Base-by-base conservation (phyloP, 2,329 filamentous ascomycete species). In the Neofusicoccum laricinum region DNA sequence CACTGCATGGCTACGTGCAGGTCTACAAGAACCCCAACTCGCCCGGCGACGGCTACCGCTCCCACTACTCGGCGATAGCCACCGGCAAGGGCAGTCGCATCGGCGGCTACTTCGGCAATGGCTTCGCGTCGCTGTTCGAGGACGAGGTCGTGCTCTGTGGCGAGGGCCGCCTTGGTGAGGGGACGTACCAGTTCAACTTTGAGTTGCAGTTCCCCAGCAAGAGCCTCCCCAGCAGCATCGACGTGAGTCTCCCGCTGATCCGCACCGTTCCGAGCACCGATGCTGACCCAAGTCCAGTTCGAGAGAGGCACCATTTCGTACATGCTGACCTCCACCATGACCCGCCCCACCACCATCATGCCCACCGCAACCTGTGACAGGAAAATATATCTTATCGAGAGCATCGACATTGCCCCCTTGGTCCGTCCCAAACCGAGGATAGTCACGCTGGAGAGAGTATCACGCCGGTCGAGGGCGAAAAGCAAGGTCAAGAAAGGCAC, bases 301-400 rank as follows among this genome's bases (percentile, higher is more conserved):
- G 95, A 98, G 78, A 88, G 94, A 73, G 95, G 95, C 40, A 93
- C 92, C 1, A 92, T 99, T 71, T 90, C 90, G 19, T 99, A 98
- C 78, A 88, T 94, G 80, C 86, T 98, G 70, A 94, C 92, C 5
- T 90, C 94, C 36, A 97, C 93, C 8, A 77, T 98, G 64, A 98
- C 94, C 19, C 88, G 93, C 64, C 94, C 95, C 19, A 95, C 91
- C 0, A 88, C 93, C 5, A 96, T 97, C 67, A 85, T 89, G 14
- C 89, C 94, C 1, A 93, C 89, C 2, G 85, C 89, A 10, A 90
- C 87, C 40, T 95, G 91, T 77, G 92, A 96, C 69, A 86, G 88
- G 66, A 93, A 93, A 71, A 84, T 99, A 21, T 87, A 88, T 66
- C 81, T 97, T 7, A 81, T 91, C 38, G 92, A 97, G 76, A 88